Conservation (phyloP, 108 stramenopile species). For the Poteriospumella lacustris region DNA sequence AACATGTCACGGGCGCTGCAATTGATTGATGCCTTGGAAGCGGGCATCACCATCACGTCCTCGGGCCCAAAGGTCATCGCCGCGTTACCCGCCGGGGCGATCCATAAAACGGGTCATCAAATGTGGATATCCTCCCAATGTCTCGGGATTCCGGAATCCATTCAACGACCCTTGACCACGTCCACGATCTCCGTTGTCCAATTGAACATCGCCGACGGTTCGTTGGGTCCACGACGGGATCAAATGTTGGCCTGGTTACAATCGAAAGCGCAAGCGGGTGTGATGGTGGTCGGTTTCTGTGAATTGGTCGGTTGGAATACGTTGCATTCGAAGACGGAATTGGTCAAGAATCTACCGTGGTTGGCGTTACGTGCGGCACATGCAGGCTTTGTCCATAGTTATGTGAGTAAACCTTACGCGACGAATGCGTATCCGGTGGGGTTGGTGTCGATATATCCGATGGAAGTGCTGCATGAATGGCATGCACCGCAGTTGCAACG, state of each 20-base stretch:
- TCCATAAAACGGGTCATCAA: neutral
- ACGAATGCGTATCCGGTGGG: too few species aligned
- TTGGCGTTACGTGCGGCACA: too few species aligned
- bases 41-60: neutral
- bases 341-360: too few species aligned
- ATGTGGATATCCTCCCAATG: neutral
- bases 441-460: too few species aligned
- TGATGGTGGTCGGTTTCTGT: too few species aligned
- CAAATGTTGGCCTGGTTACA: neutral
- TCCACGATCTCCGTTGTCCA: neutral
- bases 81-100: neutral
- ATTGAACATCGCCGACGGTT: neutral
- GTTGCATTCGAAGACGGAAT: too few species aligned
- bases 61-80: too few species aligned
- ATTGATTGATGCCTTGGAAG: neutral
- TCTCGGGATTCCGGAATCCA: neutral
- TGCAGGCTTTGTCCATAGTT: too few species aligned
- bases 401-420: too few species aligned
- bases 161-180: conserved; percentile 2
- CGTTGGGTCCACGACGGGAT: neutral
- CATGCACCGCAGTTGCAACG: too few species aligned
- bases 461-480: too few species aligned
- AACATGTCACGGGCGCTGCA: neutral
- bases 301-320: too few species aligned
- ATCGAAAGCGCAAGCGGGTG: neutral